A percentile compares a stretch with the other conserved stretches of the same genome.
phyloP scores from a whole-genome alignment of 352 stramenopile genomes.

The Globisporangium echinulatum region DNA sequence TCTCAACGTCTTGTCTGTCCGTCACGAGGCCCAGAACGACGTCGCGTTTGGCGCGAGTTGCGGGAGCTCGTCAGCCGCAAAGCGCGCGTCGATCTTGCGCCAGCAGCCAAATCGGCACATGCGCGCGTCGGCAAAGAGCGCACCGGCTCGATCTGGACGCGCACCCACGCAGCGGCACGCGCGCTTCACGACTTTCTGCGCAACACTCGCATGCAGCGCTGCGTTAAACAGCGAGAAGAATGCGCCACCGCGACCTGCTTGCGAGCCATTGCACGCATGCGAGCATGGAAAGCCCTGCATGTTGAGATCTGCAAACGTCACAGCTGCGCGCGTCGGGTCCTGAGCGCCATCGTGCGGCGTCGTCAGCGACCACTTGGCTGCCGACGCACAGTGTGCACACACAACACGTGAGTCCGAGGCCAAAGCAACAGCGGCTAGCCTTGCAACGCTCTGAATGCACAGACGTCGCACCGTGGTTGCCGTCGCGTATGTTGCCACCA shows the following conservation, averaged over 20 bases:
- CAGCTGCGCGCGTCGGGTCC: slow-evolving; percentile 18
- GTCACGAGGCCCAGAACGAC: slow-evolving; percentile 44
- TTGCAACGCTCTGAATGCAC: neutral
- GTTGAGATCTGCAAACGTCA: slow-evolving; percentile 74
- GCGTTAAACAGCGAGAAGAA: slow-evolving; percentile 54
- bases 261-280: slow-evolving; percentile 54
- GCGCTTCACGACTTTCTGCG: slow-evolving; percentile 27
- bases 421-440: too few species aligned
- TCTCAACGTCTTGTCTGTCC: neutral
- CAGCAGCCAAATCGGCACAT: slow-evolving; percentile 67
- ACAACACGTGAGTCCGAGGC: neutral
- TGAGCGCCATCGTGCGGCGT: slow-evolving; percentile 27
- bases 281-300: slow-evolving; percentile 84
- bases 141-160: too few species aligned
- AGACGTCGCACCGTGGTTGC: slow-evolving; percentile 49
- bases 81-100: slow-evolving; percentile 43
- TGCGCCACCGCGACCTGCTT: slow-evolving; percentile 59
- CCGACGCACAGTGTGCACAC: neutral
- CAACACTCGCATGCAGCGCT: slow-evolving; percentile 47
- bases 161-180: slow-evolving; percentile 29
- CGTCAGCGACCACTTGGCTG: slow-evolving; percentile 67
- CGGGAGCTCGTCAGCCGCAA: slow-evolving; percentile 31
- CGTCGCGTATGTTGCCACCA: slow-evolving; percentile 34
- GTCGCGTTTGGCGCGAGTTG: slow-evolving; percentile 38
- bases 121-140: slow-evolving; percentile 32